These are phyloP conservation scores for Gelatoporia subvermispora DNA, from an alignment of 768 basidiomycete genomes.

Conservation along the genomic window DNA sequence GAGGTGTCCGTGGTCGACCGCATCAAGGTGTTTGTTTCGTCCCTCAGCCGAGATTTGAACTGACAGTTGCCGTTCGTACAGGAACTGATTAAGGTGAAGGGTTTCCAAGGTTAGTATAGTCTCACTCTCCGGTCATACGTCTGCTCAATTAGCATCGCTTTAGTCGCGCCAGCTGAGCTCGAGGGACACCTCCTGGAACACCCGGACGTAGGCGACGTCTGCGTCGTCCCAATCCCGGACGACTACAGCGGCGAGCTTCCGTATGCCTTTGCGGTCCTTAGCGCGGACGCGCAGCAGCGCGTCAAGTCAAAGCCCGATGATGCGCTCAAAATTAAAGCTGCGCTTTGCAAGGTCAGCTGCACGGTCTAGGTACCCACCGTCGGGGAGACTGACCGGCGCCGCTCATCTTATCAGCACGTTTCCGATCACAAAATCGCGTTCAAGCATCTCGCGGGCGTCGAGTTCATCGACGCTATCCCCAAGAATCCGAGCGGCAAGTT, in stretches of 20 bases:
- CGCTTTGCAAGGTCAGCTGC: conserved; percentile 50
- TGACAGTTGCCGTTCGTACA: conserved; percentile 16
- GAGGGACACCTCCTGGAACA: conserved; percentile 34
- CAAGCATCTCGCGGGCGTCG: conserved; percentile 33
- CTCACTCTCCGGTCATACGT: background rate
- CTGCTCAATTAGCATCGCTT: background rate
- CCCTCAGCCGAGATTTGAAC: background rate
- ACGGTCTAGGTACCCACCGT: too few species aligned
- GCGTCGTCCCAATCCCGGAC: conserved; percentile 55
- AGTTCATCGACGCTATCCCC: conserved; percentile 31
- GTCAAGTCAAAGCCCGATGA: conserved; percentile 28
- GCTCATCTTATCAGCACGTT: conserved; percentile 13
- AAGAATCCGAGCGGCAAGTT: conserved; percentile 30
- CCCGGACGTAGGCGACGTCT: conserved; percentile 39
- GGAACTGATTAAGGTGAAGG: conserved; percentile 71
- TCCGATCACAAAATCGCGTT: conserved; percentile 25
- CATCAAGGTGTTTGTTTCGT: conserved; percentile 41
- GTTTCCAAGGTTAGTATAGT: conserved; percentile 29
- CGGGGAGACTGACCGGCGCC: too few species aligned
- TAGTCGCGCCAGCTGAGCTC: conserved; percentile 32
- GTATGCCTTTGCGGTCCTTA: conserved; percentile 61
- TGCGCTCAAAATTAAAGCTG: conserved; percentile 35
- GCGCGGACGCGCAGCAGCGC: conserved; percentile 32
- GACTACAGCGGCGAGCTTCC: conserved; percentile 80
- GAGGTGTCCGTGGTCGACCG: conserved; percentile 62